Base-by-base conservation (phyloP, 768 basidiomycete species). In the Trichaptum fuscoviolaceum region DNA sequence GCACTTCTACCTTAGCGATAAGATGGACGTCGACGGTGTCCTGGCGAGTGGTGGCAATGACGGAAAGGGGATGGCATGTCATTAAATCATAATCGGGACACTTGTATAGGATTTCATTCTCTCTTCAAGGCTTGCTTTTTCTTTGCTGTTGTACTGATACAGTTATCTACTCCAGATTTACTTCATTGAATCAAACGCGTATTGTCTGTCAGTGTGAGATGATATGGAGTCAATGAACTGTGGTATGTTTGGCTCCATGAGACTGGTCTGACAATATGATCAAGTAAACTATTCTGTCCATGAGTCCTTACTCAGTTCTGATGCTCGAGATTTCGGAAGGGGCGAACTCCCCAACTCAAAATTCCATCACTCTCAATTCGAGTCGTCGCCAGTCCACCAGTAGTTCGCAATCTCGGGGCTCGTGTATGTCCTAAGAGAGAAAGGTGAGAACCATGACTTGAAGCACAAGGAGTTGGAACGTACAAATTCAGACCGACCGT, bases 61-160 rank as follows among this genome's bases (percentile, higher is more conserved):
- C n/a, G 79, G 79, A 59, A 94, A 89, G 76, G 88, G 90, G 10
- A 85, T 91, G 83, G 86, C 91, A 0, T 95, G 93, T 72, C 93
- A 95, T 75, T 95, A 75, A 52, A 20, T 52, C 2, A 6, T 12
- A 20, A 52, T 12, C 20, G 42, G 42, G 15, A 52, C 20, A 52
- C 20, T 52, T 52, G 42, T 52, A 17, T 52, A 52, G 15, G 12
- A 52, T 52, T 17, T 36, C 42, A 52, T 52, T 52, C 20, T 52
- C 15, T 52, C 42, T 52, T 52, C 42, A 52, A 52, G 42, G 42
- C 42, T 52, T 52, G 42, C 12, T 52, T 52, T 52, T 20, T 12
- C 20, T 20, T 52, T 52, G 20, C 42, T 52, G 42, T 52, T 52
- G 42, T 52, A 52, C 42, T 52, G 15, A 52, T 52, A 20, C 42